Base-by-base conservation (phyloP, 2,329 filamentous ascomycete species). In the Didymella glomerata region DNA sequence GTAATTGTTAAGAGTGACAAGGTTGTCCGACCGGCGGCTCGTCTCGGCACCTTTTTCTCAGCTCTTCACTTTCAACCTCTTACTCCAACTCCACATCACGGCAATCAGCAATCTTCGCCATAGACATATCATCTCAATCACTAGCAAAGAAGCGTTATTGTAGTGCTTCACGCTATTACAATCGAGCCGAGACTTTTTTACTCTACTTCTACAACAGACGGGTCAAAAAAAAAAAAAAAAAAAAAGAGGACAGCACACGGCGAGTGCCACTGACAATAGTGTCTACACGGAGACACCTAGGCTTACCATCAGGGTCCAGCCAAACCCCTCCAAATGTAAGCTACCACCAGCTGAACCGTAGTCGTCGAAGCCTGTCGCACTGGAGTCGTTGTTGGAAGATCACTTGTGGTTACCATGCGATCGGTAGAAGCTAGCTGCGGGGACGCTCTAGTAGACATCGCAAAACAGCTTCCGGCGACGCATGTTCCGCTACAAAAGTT, bases 311-410 rank as follows among this genome's bases (percentile, higher is more conserved):
- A 16, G 16, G 22, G 14, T 13, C 48, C 36, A 44, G n/a, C 44
- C 24, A 57, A 10, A 7, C 48, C 55, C 48, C 28, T 52, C 44
- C 49, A 34, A 9, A 58, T 53, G 30, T 53, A 49, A 32, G 20
- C 24, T 11, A 40, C 55, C 22, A 36, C 22, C 16, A 45, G 28
- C 32, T 53, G n/a, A 45, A 11, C 38, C 30, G 45, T 53, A n/a
- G 40, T 38, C 2, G 38, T 48, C 20, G n/a, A 10, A 30, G 22
- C 2, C 24, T 30, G 13, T 24, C 24, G 28, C 34, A n/a, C 8
- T 18, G 44, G 14, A 3, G 48, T 18, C n/a, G 14, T 34, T 38
- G 20, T 30, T 13, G 28, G 42, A 44, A 16, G 14, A n/a, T 30
- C 18, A 6, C 14, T 44, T 4, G 36, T 48, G 38, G 24, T 45